Evolutionary conservation across 2,329 filamentous ascomycete species (phyloP).

Genomic region (Cercospora zeae-maydis): DNA sequence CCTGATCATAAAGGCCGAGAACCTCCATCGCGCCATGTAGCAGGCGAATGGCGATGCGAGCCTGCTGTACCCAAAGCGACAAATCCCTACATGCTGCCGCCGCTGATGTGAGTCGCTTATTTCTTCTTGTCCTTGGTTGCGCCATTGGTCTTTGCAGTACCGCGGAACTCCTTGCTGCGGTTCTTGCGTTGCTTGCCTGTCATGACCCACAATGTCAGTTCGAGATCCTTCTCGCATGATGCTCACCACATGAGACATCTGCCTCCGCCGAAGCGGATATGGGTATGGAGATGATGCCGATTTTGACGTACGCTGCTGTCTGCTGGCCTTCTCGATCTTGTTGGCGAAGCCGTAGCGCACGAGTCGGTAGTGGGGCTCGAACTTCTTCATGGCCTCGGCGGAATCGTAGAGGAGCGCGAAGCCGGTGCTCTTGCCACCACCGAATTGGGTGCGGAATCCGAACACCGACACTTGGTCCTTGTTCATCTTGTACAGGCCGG

Average conservation of each 20-base stretch:
- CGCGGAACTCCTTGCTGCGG: conserved; percentile 96
- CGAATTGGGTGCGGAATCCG: conserved; percentile 96
- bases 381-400: conserved; percentile 98
- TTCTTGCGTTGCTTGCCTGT: conserved; percentile 99
- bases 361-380: conserved; percentile 97
- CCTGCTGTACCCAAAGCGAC: conserved; percentile 19
- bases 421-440: conserved; percentile 99
- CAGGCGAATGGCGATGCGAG: conserved; percentile 19
- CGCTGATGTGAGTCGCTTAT: conserved; percentile 30
- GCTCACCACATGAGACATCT: conserved; percentile 13
- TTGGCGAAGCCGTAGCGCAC: conserved; percentile 85
- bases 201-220: conserved; percentile 24
- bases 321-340: conserved; percentile 96
- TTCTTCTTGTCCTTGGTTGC: conserved; percentile 84
- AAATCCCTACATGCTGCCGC: conserved; percentile 9
- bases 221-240: conserved; percentile 14
- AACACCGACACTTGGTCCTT: conserved; percentile 98
- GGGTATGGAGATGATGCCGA: conserved; percentile 12
- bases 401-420: conserved; percentile 99
- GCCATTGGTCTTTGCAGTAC: conserved; percentile 97
- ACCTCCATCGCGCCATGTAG: conserved; percentile 20
- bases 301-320: conserved; percentile 91
- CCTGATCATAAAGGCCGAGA: conserved; percentile 23
- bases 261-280: conserved; percentile 11
- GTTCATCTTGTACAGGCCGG: conserved; percentile 94